These are phyloP conservation scores for Globisporangium abappressorium DNA, from an alignment of 352 stramenopile genomes.

Conservation along the genomic window DNA sequence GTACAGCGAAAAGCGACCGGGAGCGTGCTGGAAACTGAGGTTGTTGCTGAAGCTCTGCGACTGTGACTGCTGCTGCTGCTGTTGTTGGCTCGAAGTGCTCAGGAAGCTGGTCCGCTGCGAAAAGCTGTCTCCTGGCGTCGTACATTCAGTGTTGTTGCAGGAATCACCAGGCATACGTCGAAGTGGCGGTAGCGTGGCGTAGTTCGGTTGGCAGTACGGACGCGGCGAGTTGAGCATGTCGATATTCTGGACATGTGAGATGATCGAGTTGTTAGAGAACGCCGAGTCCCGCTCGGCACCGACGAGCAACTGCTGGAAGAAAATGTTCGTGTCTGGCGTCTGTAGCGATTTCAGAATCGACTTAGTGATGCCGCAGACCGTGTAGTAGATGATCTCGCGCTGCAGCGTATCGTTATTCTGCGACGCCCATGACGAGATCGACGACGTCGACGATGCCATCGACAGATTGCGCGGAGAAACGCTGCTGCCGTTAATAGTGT, in stretches of 20 bases:
- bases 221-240: constrained; percentile 44
- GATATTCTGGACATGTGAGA: constrained; percentile 44
- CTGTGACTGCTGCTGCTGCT: neutral
- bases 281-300: constrained; percentile 50
- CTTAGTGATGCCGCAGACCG: constrained; percentile 75
- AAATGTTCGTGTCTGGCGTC: constrained; percentile 24
- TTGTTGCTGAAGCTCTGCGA: constrained; percentile 7
- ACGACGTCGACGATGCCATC: constrained; percentile 23
- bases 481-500: neutral
- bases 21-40: constrained; percentile 1
- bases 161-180: constrained; percentile 6
- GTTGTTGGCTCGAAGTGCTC: constrained; percentile 11
- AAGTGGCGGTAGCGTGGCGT: neutral
- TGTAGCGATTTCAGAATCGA: constrained; percentile 56
- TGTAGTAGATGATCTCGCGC: constrained; percentile 86
- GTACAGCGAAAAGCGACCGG: constrained; percentile 53
- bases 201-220: constrained; percentile 38
- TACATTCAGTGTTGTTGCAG: constrained; percentile 5
- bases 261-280: constrained; percentile 40
- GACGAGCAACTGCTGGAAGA: constrained; percentile 46
- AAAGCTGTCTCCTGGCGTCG: constrained; percentile 8
- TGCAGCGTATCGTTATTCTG: constrained; percentile 75
- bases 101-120: constrained; percentile 12
- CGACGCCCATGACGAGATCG: constrained; percentile 38
- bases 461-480: neutral